Base-by-base conservation (phyloP, 2,329 filamentous ascomycete genomes). In the Aspergillus sp. region DNA sequence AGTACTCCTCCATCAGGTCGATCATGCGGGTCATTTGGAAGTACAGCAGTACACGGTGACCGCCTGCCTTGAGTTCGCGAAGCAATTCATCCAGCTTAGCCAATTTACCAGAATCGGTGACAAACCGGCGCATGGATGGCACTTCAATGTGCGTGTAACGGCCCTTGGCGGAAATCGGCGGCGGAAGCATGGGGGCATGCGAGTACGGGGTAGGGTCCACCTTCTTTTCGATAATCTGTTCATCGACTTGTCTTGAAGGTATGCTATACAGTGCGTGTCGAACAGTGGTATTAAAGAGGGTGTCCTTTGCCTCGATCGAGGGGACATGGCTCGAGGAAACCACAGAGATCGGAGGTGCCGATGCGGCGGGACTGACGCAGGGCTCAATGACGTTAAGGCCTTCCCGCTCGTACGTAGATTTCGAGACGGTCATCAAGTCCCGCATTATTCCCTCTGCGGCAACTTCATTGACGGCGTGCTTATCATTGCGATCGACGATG, bases 1-100 rank as follows among this genome's bases (percentile, higher is more conserved):
- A 83, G 70, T 98, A 99, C 78, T 99, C 95, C 76, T 99, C 95
- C 91, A 98, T 98, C 62, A 99, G 82, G 75, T 99, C 94, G 73
- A 99, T 98, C 95, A 99, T 99, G 73, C 91, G 91, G 4, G 95
- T 99, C 95, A 99, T 99, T 82, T 99, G 95, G 91, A 99, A 99
- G 84, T 99, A 99, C 19, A 99, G 82, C 57, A 99, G 83, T 21
- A 99, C 95, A 72, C 95, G 92, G 70, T 99, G 95, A 38, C 91
- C 91, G 64, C 90, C 91, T 63, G 92, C 90, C 84, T 98, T 99
- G 71, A 99, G 88, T 75, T 92, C 86, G 74, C 91, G 91, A 13
- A 99, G 84, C 17, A 99, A 83, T 66, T 91, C 84, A 74, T 99
- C 95, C 54, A 99, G 83, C 73, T 92, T 92, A 50, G 92, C 93